Conservation (phyloP, 306 rosid species). For the barrel medic (Medicago truncatula) region MtrunA17r5.0-ANR NC_053047.1:2178001-2178500, state of each 20-base stretch:
- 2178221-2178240: slow-evolving; percentile 83
- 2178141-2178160: slow-evolving; percentile 52
- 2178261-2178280: slow-evolving; percentile 61
- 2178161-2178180: slow-evolving; percentile 54
- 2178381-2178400: slow-evolving; percentile 89
- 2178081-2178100: slow-evolving; percentile 79
- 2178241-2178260: slow-evolving; percentile 72
- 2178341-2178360: slow-evolving; percentile 55
- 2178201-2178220: slow-evolving; percentile 78
- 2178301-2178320: not conserved
- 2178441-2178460: slow-evolving; percentile 47
- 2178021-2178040: slow-evolving; percentile 67
- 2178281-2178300: slow-evolving; percentile 86
- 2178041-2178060: slow-evolving; percentile 57
- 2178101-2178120: slow-evolving; percentile 63
- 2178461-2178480: slow-evolving; percentile 47
- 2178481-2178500: slow-evolving; percentile 40
- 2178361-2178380: slow-evolving; percentile 86
- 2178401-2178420: slow-evolving; percentile 50
- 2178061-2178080: slow-evolving; percentile 63
- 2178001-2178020: slow-evolving; percentile 91
- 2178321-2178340: slow-evolving; percentile 42
- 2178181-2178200: slow-evolving; percentile 66
- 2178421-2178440: slow-evolving; percentile 56
- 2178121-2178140: slow-evolving; percentile 18